These are phyloP conservation scores for Ajuga chamaepitys DNA, from an alignment of 257 asterid genomes.

Conservation along the genomic window DNA sequence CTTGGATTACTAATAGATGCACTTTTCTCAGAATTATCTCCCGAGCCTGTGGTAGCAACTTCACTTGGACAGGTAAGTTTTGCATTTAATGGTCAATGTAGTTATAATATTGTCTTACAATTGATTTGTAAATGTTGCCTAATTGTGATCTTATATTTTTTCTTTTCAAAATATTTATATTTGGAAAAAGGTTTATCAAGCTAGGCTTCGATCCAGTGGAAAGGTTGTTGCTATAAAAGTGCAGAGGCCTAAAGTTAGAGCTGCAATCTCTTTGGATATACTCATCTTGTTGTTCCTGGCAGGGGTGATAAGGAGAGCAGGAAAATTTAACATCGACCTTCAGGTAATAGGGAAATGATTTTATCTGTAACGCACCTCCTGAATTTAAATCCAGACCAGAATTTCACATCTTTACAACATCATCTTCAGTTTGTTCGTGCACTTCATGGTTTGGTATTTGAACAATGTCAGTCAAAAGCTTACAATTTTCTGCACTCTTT, in stretches of 20 bases:
- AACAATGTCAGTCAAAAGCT: no score
- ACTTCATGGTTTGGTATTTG: no score
- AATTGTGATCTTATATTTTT: neutral
- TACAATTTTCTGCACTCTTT: no score
- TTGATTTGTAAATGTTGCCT: neutral
- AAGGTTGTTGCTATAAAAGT: slow-evolving; percentile 89
- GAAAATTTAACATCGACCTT: no score
- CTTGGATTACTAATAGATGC: slow-evolving; percentile 77
- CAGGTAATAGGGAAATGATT: no score
- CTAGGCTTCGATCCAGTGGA: slow-evolving; percentile 75
- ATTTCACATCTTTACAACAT: neutral
- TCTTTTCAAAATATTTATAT: slow-evolving; percentile 9
- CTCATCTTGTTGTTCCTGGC: slow-evolving; percentile 78
- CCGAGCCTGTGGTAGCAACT: no score
- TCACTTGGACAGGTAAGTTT: slow-evolving; percentile 82
- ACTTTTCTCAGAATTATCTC: no score
- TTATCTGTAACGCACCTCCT: no score
- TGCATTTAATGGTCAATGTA: neutral
- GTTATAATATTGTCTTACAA: slow-evolving; percentile 6
- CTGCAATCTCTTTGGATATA: slow-evolving; percentile 90
- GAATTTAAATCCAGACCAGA: neutral
- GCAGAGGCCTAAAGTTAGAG: slow-evolving; percentile 97
- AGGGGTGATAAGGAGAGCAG: slow-evolving; percentile 63
- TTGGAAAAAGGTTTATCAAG: slow-evolving; percentile 81
- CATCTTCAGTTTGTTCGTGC: neutral